Percentiles rank a stretch among this genome's conserved stretches.
phyloP scores from a whole-genome alignment of 129 eudicot species.

The Logfia minima region DNA sequence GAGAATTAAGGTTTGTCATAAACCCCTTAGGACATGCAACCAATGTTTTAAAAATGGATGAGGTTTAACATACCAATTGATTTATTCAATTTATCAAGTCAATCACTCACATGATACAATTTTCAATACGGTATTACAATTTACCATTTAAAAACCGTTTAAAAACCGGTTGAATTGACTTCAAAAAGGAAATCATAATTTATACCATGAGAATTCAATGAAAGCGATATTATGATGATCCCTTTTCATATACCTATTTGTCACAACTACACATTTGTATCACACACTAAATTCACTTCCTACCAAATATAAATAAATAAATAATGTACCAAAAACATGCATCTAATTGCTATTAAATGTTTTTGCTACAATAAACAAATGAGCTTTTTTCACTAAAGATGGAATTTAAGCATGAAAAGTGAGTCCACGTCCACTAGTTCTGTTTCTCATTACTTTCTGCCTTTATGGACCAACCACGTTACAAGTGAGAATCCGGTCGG shows the following conservation, averaged over 20 bases:
- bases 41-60: no score
- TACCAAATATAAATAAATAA: no score
- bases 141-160: no score
- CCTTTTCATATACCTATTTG: constrained; percentile 13
- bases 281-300: no score
- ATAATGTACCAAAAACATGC: no score
- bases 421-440: constrained; percentile 1
- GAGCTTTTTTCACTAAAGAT: background rate
- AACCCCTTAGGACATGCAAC: constrained; percentile 45
- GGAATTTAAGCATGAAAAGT: background rate
- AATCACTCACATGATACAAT: no score
- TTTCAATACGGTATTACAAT: no score
- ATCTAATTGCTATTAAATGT: no score
- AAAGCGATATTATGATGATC: constrained; percentile 30
- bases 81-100: no score
- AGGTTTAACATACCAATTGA: no score
- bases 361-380: background rate
- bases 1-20: constrained; percentile 42
- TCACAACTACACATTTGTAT: constrained; percentile 22
- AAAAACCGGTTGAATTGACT: no score
- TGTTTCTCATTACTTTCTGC: constrained; percentile 31
- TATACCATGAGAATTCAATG: constrained; percentile 9
- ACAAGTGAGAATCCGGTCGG: constrained; percentile 22
- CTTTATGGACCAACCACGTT: constrained; percentile 14
- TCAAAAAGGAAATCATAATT: background rate